A percentile compares a stretch with the other conserved stretches of the same genome.
phyloP scores from a whole-genome alignment of 1,139 yeast species.

The Kluyveromyces marxianus region DNA sequence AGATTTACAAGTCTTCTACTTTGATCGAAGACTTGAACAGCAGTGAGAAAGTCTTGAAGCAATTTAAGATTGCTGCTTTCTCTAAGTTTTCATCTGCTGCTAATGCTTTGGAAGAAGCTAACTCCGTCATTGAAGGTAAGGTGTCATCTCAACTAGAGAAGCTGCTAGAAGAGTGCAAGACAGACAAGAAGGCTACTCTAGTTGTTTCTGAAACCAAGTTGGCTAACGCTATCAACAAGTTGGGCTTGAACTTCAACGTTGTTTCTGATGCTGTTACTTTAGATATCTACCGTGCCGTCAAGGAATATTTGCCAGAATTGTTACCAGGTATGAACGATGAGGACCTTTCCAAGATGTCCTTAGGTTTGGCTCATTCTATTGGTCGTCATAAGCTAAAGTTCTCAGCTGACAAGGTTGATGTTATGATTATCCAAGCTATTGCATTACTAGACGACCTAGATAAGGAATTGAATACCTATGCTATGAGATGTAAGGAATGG shows the following conservation, averaged over 20 bases:
- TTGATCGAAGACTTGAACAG: constrained; percentile 72
- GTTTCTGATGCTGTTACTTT: constrained; percentile 92
- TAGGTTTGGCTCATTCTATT: constrained; percentile 94
- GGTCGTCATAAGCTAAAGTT: constrained; percentile 97
- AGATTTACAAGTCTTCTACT: constrained; percentile 78
- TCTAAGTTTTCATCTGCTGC: constrained; percentile 94
- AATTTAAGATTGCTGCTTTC: constrained; percentile 88
- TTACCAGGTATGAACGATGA: constrained; percentile 87
- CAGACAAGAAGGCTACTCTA: constrained; percentile 83
- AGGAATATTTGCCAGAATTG: constrained; percentile 87
- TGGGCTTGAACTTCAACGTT: constrained; percentile 80
- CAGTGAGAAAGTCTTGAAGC: constrained; percentile 70
- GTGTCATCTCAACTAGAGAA: constrained; percentile 78
- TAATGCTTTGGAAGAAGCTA: constrained; percentile 92
- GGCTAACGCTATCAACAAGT: constrained; percentile 92
- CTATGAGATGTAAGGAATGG: constrained; percentile 99
- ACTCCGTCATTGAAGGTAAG: constrained; percentile 85
- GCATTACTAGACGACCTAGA: constrained; percentile 94
- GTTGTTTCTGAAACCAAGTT: constrained; percentile 92
- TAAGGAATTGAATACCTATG: constrained; percentile 93
- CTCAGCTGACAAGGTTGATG: constrained; percentile 96
- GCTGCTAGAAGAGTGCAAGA: constrained; percentile 70
- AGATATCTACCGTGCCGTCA: constrained; percentile 90
- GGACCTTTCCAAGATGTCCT: constrained; percentile 86
- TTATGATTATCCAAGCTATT: constrained; percentile 98